These are phyloP conservation scores for Boletus rex-veris DNA, from an alignment of 768 basidiomycete genomes.

Conservation along the genomic window DNA sequence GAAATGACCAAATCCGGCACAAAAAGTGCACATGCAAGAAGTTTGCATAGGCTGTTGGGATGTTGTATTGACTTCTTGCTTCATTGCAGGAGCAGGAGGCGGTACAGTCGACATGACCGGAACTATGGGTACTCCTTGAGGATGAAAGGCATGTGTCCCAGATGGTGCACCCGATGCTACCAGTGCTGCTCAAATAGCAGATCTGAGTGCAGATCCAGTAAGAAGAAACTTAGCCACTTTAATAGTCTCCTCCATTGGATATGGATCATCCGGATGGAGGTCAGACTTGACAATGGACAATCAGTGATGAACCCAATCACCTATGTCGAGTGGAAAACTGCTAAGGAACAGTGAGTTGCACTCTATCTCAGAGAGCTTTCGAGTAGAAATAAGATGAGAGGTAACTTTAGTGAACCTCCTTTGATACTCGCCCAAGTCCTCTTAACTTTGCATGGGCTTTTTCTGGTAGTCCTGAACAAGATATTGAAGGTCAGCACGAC, in stretches of 20 bases:
- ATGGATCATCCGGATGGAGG: neutral
- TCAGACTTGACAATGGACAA: neutral
- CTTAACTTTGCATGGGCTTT: neutral
- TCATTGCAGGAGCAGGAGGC: too few species aligned
- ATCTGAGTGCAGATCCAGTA: neutral
- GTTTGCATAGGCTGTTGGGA: too few species aligned
- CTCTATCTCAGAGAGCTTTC: neutral
- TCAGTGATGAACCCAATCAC: neutral
- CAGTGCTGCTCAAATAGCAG: too few species aligned
- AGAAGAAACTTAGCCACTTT: neutral
- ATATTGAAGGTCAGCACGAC: neutral
- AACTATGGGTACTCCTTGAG: too few species aligned
- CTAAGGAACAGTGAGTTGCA: neutral
- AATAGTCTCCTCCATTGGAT: neutral
- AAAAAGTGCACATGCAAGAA: too few species aligned
- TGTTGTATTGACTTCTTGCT: too few species aligned
- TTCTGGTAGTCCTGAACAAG: neutral
- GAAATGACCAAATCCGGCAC: too few species aligned
- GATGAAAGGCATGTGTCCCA: too few species aligned
- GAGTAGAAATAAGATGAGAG: neutral
- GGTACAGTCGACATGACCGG: too few species aligned
- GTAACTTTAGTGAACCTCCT: neutral
- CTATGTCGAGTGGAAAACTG: too few species aligned
- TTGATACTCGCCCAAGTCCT: neutral
- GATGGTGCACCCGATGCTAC: too few species aligned